phyloP scores from a whole-genome alignment of 441 rosid genomes.

The Kokia cookei region DNA sequence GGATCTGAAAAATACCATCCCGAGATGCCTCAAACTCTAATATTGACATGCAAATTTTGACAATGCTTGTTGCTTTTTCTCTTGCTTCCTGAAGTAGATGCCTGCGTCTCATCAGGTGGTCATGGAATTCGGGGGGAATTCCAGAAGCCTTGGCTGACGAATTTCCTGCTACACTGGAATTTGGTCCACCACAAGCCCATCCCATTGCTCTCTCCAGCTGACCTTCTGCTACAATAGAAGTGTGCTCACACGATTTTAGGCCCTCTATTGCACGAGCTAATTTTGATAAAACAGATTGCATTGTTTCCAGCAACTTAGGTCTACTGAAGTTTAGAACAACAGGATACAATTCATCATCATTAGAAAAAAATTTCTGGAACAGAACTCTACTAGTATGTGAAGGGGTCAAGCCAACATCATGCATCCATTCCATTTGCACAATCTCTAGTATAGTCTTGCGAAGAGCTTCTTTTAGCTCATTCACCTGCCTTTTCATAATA shows the following conservation, averaged over 20 bases:
- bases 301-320: slow-evolving; percentile 62
- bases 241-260: slow-evolving; percentile 76
- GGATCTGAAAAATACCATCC: slow-evolving; percentile 69
- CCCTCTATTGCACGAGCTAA: slow-evolving; percentile 64
- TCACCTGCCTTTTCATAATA: slow-evolving; percentile 67
- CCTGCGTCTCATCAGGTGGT: slow-evolving; percentile 71
- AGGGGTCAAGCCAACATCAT: slow-evolving; percentile 52
- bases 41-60: slow-evolving; percentile 72
- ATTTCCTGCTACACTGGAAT: slow-evolving; percentile 49
- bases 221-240: slow-evolving; percentile 77
- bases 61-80: slow-evolving; percentile 77
- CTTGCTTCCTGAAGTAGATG: slow-evolving; percentile 74
- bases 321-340: slow-evolving; percentile 64
- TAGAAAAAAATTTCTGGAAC: slow-evolving; percentile 55
- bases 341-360: slow-evolving; percentile 51
- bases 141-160: slow-evolving; percentile 64
- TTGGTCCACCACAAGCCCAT: slow-evolving; percentile 97
- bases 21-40: slow-evolving; percentile 94
- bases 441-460: slow-evolving; percentile 74
- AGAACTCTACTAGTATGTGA: slow-evolving; percentile 55
- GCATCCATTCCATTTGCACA: slow-evolving; percentile 95
- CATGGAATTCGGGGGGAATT: slow-evolving; percentile 87
- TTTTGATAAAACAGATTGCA: slow-evolving; percentile 63
- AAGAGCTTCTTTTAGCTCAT: slow-evolving; percentile 72
- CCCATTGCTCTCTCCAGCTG: slow-evolving; percentile 98